Evolutionary conservation across 768 basidiomycete species (phyloP), one percentile per base, ranked within the genome.

Genomic region (Rhizopogon vesiculosus): DNA sequence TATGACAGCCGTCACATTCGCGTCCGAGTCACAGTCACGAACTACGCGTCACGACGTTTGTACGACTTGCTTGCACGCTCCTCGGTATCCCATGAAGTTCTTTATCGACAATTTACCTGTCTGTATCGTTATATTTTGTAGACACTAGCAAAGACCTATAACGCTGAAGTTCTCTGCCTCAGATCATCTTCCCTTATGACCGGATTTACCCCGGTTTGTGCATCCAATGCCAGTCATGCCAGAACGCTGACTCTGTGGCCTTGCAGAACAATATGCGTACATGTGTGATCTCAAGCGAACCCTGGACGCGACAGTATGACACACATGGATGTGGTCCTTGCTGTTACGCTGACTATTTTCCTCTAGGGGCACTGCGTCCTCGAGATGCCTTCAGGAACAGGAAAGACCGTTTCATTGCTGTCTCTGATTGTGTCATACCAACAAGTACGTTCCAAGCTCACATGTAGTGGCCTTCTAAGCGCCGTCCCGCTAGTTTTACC

Each of bases 371-470:
- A 99, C 63, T 98, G 97, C 69, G 93, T 98, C n/a, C 81, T 99
- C 39, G 97, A 99, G 76, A 99, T 99, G 97, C 97, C 97, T 59
- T 98, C 97, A 10, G 97, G 97, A 15, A 99, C 97, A 19, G 97
- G 97, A 22, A 99, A 99, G 77, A 99, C 97, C 0, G 97, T 99
- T 25, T 98, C 94, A 10, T 77, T 99, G 8, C 78, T 99, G 16
- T 94, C 92, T 2, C 74, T 99, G 54, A 99, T 99, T 72, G 89
- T 99, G 39, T 97, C 96, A 13, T 99, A 98, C 67, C 96, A 98
- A 73, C 94, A 97, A 77, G 96, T 91, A 56, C 57, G 61, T 54
- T n/a, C 5, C 16, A 31, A 28, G 18, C 5, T 22, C 7, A 8
- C 9, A 15, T 51, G 6, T 13, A 45, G 51, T 15, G 39, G 8